phyloP scores from a whole-genome alignment of 179 eudicot genomes.

The Camellia oleifera region DNA sequence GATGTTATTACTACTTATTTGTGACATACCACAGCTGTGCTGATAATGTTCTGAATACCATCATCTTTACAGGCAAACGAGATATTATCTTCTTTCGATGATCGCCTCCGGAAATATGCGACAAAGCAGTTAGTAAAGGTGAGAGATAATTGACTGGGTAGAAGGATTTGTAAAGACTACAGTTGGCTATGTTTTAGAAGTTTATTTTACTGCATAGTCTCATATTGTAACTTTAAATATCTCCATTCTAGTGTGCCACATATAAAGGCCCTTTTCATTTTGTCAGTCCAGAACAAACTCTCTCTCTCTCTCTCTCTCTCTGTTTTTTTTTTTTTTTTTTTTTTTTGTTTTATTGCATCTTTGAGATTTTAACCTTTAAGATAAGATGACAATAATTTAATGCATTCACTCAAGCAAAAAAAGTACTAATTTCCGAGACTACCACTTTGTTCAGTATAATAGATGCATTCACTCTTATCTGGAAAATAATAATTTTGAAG shows the following conservation, averaged over 20 bases:
- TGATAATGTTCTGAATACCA: slow-evolving; percentile 9
- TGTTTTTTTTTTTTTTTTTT: background rate
- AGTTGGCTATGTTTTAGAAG: background rate
- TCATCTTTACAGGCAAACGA: slow-evolving; percentile 73
- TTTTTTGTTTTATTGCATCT: background rate
- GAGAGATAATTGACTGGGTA: slow-evolving; percentile 17
- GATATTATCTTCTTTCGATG: slow-evolving; percentile 94
- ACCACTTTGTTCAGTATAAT: background rate
- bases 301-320: background rate
- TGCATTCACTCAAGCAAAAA: background rate
- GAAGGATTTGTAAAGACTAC: slow-evolving; percentile 9
- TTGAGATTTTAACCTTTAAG: background rate
- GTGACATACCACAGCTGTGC: background rate
- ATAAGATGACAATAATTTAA: background rate
- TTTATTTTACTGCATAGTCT: slow-evolving; percentile 9
- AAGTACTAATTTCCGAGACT: too few relatives aligned
- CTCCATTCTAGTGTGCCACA: background rate
- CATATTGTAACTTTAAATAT: background rate
- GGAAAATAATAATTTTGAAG: background rate
- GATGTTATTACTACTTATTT: background rate
- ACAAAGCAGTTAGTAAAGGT: slow-evolving; percentile 83
- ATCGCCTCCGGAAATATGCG: slow-evolving; percentile 86
- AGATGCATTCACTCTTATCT: background rate
- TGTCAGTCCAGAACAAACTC: background rate
- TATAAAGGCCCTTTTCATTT: background rate